Evolutionary conservation across 176 grass and related monocot species (phyloP), one percentile per base, ranked within the genome.

Genomic region (Aegilops sharonensis): DNA sequence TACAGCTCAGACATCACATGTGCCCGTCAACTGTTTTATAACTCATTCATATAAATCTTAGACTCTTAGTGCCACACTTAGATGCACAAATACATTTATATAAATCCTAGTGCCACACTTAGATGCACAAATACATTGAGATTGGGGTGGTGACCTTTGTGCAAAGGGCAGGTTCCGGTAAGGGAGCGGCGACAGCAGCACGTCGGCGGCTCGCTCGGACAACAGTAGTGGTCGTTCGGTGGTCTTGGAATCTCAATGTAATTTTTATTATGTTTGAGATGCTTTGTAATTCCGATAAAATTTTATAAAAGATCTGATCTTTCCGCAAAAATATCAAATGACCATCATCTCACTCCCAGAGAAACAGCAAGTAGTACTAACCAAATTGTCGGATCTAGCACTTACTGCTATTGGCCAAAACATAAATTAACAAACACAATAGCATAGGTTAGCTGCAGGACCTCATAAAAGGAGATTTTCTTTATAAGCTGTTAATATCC

Each of bases 361-460:
- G 50, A 78, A 35, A 59, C 18, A 39, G 32, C 35, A 1, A 31
- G 75, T 34, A 50, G 30, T 17, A 62, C 7, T 59, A 79, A 37
- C 50, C 31, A 61, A 78, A 60, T 64, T 79, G 78, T 79, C 17
- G 27, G n/a, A 64, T 47, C 70, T 73, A 73, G 37, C 2, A 64
- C 59, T 79, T 18, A 21, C 4, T 12, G 35, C 60, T 60, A 20
- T 39, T 36, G 1, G 12, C 35, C 36, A 64, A 64, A 64, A 63
- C 0, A 2, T 18, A 56, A 56, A 56, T 18, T 56, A 56, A 56
- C 52, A 5, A 56, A 56, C 52, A 56, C 52, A 52, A 52, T 52
- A 52, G 48, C 48, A 52, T 52, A 52, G 48, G 48, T 52, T 52
- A 52, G 15, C 14, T 52, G 48, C 48, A 52, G 48, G 14, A 52